A percentile compares a stretch with the other conserved stretches of the same genome.
Conservation (phyloP, 805 yeast genomes). For the Candida ovalis region DNA sequence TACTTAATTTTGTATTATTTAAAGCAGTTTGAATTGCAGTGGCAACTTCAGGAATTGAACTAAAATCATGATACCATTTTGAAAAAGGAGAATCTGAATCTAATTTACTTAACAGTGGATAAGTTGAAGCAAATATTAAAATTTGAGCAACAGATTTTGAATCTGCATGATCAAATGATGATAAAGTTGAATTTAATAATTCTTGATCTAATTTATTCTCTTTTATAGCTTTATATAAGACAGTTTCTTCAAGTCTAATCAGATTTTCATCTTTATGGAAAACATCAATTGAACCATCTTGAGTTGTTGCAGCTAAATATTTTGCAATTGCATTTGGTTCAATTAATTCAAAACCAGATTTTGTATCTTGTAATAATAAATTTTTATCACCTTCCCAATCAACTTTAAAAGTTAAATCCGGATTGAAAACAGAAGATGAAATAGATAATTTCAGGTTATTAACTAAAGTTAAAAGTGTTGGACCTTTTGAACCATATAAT, state of each 20-base stretch:
- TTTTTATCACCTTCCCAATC: slow-evolving; percentile 21
- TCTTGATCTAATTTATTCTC: slow-evolving; percentile 28
- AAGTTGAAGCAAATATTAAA: slow-evolving; percentile 56
- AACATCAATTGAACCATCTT: slow-evolving; percentile 11
- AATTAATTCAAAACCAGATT: slow-evolving; percentile 44
- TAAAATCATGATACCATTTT: slow-evolving; percentile 42
- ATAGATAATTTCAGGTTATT: slow-evolving; percentile 42
- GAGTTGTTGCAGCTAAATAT: slow-evolving; percentile 41
- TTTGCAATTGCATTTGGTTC: slow-evolving; percentile 72
- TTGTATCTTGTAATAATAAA: slow-evolving; percentile 28
- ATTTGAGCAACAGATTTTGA: slow-evolving; percentile 47
- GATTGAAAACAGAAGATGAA: slow-evolving; percentile 35
- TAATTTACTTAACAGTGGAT: slow-evolving; percentile 34
- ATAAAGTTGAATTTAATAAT: slow-evolving; percentile 7
- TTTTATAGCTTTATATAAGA: slow-evolving; percentile 39
- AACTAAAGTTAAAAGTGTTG: slow-evolving; percentile 29
- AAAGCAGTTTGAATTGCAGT: slow-evolving; percentile 45
- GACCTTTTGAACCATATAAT: slow-evolving; percentile 30
- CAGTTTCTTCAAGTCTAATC: slow-evolving; percentile 41
- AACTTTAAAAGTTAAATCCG: slow-evolving; percentile 23
- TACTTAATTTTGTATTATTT: slow-evolving; percentile 40
- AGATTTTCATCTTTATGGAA: slow-evolving; percentile 20
- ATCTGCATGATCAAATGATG: slow-evolving; percentile 25
- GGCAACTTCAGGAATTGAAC: slow-evolving; percentile 36
- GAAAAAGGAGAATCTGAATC: slow-evolving; percentile 12